Base-by-base conservation (phyloP, 306 rosid genomes). In the Lathyrus tuberosus region DNA sequence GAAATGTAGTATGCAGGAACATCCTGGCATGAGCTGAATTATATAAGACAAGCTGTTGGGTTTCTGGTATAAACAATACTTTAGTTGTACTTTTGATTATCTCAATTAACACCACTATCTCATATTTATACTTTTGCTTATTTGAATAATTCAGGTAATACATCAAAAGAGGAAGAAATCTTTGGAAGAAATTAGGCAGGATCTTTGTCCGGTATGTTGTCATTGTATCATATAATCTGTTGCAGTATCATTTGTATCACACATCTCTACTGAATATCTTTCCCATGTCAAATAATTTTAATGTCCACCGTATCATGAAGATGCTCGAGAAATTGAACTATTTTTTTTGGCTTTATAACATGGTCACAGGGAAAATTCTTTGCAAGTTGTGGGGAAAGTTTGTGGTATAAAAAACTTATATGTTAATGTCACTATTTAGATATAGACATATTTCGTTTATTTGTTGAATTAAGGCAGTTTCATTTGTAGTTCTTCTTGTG, bases 1-100 rank as follows among this genome's bases (percentile, higher is more conserved):
- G 66, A 73, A 60, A 72, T 87, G 67, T 59, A 94, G 99, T 89
- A 83, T 86, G 96, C 97, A 82, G 99, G 99, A 67, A 94, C 97
- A 65, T 94, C 97, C 43, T 94, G 99, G 99, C 99, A 94, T 0
- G 97, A 94, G 85, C 96, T 94, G 65, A 94, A 94, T 81, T 91
- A 87, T 78, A 94, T 94, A 54, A 77, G 99, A 70, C 99, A 94
- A 80, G 97, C 97, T 78, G 95, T 94, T 70, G 99, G 96, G 31
- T 94, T 94, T 86, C 87, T 94, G 99, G 99, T 94, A 91, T 57
- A 22, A 69, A 62, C 78, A 51, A 22, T 67, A 17, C 44, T 28
- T 38, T 46, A 53, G 71, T 67, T 65, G 64, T 2, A 11, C 16
- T 61, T 59, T 11, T 18, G 6, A 46, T 40, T 62, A 22, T 44